Base-by-base conservation (phyloP, 176 grass and related monocot species). In the Musa beccarii region DNA sequence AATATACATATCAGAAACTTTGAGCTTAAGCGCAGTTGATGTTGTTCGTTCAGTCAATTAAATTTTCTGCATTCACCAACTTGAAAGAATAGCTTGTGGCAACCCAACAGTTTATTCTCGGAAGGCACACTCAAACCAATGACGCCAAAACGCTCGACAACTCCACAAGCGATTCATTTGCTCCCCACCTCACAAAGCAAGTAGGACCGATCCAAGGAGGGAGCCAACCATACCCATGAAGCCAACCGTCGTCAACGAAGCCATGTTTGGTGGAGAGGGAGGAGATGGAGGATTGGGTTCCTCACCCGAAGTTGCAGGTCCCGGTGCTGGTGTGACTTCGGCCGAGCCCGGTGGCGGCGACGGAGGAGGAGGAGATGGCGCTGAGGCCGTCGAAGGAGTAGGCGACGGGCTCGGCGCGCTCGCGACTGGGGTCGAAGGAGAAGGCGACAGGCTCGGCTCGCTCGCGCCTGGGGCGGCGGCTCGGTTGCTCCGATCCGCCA, bases 211-310 rank as follows among this genome's bases (percentile, higher is more conserved):
- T 1, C 81, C 89, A 28, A 96, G 5, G 24, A 66, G 77, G 11
- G 85, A 74, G 16, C 69, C 87, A 3, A 84, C 72, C 49, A 85
- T 82, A 69, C 51, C 55, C 50, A 86, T 59, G 19, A 90, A 20
- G 66, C 83, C 77, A 3, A 71, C 50, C 55, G 56, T 49, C 14
- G 23, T 56, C 1, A 49, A 50, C 50, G 74, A 56, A 14, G 85
- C 85, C 0, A 24, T 51, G 66, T 68, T 96, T 29, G 16, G 71
- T 1, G 81, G 2, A 2, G 9, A 6, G 0, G 87, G 34, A 3
- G 83, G 82, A 53, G 79, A 23, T 24, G 72, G 51, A 20, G 72
- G 54, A 14, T 51, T 77, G 6, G 65, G 14, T 21, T 83, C 55
- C 77, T 53, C 81, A 24, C 74, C 73, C 0, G 70, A 34, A 11